These are phyloP conservation scores for Mycena albidolilacea DNA, from an alignment of 768 basidiomycete genomes.

Conservation along the genomic window DNA sequence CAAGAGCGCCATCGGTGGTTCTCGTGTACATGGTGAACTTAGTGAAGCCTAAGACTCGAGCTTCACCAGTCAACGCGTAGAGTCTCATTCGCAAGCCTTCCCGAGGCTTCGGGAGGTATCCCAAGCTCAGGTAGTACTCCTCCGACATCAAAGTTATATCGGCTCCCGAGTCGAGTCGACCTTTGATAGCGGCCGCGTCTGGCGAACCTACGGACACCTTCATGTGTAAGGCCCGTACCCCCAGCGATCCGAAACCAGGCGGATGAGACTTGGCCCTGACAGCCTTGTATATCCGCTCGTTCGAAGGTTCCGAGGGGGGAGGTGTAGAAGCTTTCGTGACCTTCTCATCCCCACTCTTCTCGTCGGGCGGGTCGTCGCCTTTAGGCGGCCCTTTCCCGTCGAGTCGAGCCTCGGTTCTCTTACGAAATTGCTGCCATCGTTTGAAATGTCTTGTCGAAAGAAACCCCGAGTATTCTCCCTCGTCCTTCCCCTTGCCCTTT, in stretches of 20 bases:
- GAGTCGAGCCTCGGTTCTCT: too few relatives aligned
- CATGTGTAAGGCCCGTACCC: slow-evolving; percentile 25
- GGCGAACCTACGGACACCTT: slow-evolving; percentile 2
- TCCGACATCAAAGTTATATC: slow-evolving; percentile 37
- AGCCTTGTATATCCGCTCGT: too few relatives aligned
- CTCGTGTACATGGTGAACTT: neutral
- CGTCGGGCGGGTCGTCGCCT: too few relatives aligned
- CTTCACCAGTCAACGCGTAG: slow-evolving; percentile 23
- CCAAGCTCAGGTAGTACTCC: slow-evolving; percentile 12
- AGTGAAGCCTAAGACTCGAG: slow-evolving; percentile 39
- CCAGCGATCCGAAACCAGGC: slow-evolving; percentile 11
- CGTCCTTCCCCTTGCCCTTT: too few relatives aligned
- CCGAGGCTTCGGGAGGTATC: neutral
- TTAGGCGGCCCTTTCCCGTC: too few relatives aligned
- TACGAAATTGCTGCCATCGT: too few relatives aligned
- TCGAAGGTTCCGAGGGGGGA: too few relatives aligned
- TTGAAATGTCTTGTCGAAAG: too few relatives aligned
- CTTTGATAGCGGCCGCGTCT: neutral
- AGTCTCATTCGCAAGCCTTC: slow-evolving; percentile 30
- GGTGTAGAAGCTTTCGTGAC: too few relatives aligned
- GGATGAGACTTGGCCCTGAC: neutral
- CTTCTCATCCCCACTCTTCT: too few relatives aligned
- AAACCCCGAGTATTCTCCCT: too few relatives aligned
- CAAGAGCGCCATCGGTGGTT: neutral
- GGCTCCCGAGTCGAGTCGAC: slow-evolving; percentile 35